A percentile compares a stretch with the other conserved stretches of the same genome.
Conservation (phyloP, 306 rosid species). For the Casuarina equisetifolia region DNA sequence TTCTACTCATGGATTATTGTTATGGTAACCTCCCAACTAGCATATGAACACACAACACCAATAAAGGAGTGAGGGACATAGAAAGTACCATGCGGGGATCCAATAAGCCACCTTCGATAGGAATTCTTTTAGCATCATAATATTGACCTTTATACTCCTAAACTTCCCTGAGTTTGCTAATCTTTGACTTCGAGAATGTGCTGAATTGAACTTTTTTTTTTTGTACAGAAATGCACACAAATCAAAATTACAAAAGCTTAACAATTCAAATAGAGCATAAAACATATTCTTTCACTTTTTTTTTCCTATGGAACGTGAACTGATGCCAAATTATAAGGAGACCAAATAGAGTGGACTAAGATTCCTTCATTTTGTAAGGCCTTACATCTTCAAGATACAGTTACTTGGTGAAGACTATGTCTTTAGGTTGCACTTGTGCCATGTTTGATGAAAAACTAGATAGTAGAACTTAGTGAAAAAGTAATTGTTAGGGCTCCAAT, state of each 20-base stretch:
- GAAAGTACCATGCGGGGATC: constrained; percentile 73
- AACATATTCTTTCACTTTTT: background rate
- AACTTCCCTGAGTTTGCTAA: constrained; percentile 61
- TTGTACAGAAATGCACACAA: constrained; percentile 34
- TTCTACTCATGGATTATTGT: background rate
- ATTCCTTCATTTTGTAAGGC: constrained; percentile 56
- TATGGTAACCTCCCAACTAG: background rate
- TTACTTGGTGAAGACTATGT: constrained; percentile 61
- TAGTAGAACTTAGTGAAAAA: background rate
- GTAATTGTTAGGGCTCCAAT: too few relatives aligned
- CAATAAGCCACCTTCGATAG: constrained; percentile 64
- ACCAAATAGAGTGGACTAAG: background rate
- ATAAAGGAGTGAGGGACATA: background rate
- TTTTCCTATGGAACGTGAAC: background rate
- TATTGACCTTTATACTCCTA: constrained; percentile 58
- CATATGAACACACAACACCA: background rate
- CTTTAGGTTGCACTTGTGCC: constrained; percentile 42
- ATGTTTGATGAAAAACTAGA: constrained; percentile 21
- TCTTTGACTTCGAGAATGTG: constrained; percentile 58
- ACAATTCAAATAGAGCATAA: background rate
- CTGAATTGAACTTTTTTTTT: constrained; percentile 59
- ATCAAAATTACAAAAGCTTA: background rate
- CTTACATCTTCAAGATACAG: constrained; percentile 76
- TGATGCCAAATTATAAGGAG: background rate
- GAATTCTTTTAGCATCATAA: constrained; percentile 44